Conservation (phyloP, 2,329 filamentous ascomycete genomes). For the Penicillium sp. region DNA sequence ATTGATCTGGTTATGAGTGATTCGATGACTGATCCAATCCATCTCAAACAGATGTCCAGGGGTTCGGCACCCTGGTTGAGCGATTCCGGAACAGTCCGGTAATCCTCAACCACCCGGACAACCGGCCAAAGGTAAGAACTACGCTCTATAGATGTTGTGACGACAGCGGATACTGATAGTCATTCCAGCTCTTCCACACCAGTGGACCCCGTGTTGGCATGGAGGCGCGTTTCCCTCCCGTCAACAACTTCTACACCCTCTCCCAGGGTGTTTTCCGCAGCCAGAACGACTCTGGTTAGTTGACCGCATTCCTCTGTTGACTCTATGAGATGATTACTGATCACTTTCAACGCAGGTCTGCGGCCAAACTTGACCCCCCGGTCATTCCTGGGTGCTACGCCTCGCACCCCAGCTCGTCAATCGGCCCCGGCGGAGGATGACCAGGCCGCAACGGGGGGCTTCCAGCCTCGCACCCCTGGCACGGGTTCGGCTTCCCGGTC, state of each 20-base stretch:
- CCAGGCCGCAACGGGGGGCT: not conserved
- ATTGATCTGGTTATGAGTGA: not conserved
- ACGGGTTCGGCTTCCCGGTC: too few species aligned
- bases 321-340: not conserved
- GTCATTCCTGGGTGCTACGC: too few species aligned
- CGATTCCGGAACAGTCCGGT: constrained; percentile 98
- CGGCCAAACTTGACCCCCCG: not conserved
- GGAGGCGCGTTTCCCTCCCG: constrained; percentile 9
- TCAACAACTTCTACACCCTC: constrained; percentile 17
- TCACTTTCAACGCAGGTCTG: not conserved
- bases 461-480: too few species aligned
- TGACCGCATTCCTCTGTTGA: not conserved
- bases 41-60: constrained; percentile 72
- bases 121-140: constrained; percentile 73
- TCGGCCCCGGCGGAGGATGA: not conserved
- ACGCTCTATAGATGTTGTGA: not conserved
- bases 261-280: constrained; percentile 12
- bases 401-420: not conserved
- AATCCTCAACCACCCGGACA: constrained; percentile 77
- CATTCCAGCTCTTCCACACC: constrained; percentile 56
- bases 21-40: constrained; percentile 27
- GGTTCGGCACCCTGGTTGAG: constrained; percentile 83
- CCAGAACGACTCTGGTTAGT: not conserved
- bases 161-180: constrained; percentile 25
- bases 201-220: constrained; percentile 21